Evolutionary conservation across 441 rosid species (phyloP), one percentile per base, ranked within the genome.

Genomic region (Raphanus hybrid): DNA sequence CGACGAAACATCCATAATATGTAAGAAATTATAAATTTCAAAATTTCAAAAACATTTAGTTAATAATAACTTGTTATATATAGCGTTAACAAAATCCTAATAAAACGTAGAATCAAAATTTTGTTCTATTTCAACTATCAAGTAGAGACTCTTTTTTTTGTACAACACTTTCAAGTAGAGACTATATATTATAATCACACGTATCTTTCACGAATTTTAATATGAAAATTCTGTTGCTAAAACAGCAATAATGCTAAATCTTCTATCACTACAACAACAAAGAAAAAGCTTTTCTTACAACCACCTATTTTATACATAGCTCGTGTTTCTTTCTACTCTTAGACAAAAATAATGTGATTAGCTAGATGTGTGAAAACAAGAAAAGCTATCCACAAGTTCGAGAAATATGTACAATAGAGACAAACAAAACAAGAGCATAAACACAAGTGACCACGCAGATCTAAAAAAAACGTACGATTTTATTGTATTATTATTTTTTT

Each of bases 401-500:
- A 32, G 50, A 65, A 35, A 20, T 9, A 26, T 11, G 34, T 2
- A 48, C 1, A 48, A 12, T 29, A 16, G 34, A 39, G 48, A 20
- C 54, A 58, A 71, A 67, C 77, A 73, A 78, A 52, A 52, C 48
- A 72, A 73, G 74, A 73, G 70, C 78, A 73, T 61, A 52, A 73
- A 62, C 60, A 73, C 7, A 78, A 62, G 52, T 26, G 74, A 34
- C 20, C 34, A 1, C 15, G 15, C 52, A 78, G 74, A 78, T 78
- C 70, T 73, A 39, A 73, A 39, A 39, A 54, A 73, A 52, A 67
- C 43, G 75, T 16, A 78, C 55, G 39, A 6, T 6, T 50, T 50
- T 7, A 65, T 11, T 37, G 8, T 37, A 8, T 64, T 59, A 41
- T 57, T 50, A 50, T 14, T n/a, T 14, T 6, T 65, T 14, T 6